phyloP scores from a whole-genome alignment of 164 flowering plant species.

The Litsea cubeba region DNA sequence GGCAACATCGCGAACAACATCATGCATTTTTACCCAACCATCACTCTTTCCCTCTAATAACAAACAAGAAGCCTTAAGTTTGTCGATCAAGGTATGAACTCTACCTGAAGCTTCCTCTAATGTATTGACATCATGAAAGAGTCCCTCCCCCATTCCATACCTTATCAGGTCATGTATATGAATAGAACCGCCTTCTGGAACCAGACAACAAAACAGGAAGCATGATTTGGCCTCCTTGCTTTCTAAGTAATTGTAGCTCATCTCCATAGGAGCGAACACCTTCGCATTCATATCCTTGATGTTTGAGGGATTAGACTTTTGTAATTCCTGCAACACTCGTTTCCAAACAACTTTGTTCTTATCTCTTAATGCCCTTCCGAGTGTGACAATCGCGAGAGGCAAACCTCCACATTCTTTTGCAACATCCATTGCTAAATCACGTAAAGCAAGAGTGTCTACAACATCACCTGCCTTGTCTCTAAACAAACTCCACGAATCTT shows the following conservation, averaged over 20 bases:
- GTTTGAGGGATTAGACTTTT: slow-evolving; percentile 2
- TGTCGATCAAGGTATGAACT: background rate
- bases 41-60: slow-evolving; percentile 9
- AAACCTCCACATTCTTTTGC: slow-evolving; percentile 21
- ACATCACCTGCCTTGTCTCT: slow-evolving; percentile 10
- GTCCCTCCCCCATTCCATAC: slow-evolving; percentile 13
- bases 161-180: background rate
- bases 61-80: slow-evolving; percentile 16
- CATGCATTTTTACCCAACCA: slow-evolving; percentile 10
- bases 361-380: slow-evolving; percentile 17
- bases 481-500: slow-evolving; percentile 22
- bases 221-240: slow-evolving; percentile 12
- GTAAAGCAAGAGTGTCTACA: background rate
- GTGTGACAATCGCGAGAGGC: slow-evolving; percentile 19
- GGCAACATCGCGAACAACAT: slow-evolving; percentile 15
- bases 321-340: slow-evolving; percentile 3
- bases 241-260: slow-evolving; percentile 18
- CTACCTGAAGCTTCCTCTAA: slow-evolving; percentile 11
- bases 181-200: slow-evolving; percentile 10
- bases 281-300: slow-evolving; percentile 10
- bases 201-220: slow-evolving; percentile 20
- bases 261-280: slow-evolving; percentile 11
- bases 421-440: slow-evolving; percentile 3
- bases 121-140: background rate
- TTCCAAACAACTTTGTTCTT: slow-evolving; percentile 8